phyloP scores from a whole-genome alignment of 2,329 filamentous ascomycete genomes.

The Aureobasidium sp. region DNA sequence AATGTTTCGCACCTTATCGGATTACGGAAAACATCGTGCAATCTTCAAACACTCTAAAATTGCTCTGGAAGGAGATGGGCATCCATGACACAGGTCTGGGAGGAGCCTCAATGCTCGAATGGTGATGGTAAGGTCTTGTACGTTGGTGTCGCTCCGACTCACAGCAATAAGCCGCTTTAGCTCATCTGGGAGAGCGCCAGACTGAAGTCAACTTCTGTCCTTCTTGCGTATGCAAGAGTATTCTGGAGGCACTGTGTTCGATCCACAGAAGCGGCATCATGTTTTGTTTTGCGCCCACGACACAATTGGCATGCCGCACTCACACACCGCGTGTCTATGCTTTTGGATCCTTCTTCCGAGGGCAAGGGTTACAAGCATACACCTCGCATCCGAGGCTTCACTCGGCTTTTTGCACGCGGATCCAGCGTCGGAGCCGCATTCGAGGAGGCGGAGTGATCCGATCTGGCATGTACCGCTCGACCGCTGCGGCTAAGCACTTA shows the following conservation, averaged over 20 bases:
- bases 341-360: background rate
- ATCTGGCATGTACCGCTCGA: background rate
- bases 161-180: slow-evolving; percentile 13
- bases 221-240: background rate
- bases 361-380: background rate
- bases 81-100: no score
- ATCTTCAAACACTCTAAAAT: no score
- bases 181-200: slow-evolving; percentile 18
- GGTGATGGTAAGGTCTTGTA: no score
- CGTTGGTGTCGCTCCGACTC: no score
- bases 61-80: no score
- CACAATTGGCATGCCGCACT: no score
- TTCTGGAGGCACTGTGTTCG: slow-evolving; percentile 19
- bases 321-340: no score
- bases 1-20: no score
- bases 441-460: background rate
- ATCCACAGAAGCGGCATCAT: slow-evolving; percentile 17
- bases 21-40: no score
- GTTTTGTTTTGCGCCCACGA: background rate
- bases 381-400: background rate
- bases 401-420: background rate
- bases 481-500: background rate
- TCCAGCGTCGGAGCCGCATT: background rate
- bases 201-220: slow-evolving; percentile 17
- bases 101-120: no score